Evolutionary conservation across 352 stramenopile genomes (phyloP).

Genomic region (Globisporangium canariense): DNA sequence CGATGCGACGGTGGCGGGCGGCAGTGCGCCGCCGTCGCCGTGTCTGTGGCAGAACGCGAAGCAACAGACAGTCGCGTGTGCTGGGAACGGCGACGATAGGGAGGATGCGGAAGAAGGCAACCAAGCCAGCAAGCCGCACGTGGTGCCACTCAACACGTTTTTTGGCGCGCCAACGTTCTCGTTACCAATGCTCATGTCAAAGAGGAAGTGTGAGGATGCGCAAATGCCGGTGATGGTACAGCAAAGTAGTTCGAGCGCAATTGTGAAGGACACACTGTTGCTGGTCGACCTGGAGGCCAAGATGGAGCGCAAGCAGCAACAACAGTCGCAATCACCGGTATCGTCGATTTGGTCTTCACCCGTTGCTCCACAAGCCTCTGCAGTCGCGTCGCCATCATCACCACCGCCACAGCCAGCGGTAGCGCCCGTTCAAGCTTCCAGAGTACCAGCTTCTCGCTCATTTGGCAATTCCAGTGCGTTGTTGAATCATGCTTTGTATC

Average conservation of each 20-base stretch:
- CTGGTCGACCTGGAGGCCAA: background rate
- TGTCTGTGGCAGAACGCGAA: slow-evolving; percentile 23
- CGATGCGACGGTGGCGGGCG: slow-evolving; percentile 31
- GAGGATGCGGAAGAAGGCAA: background rate
- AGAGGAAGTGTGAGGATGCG: background rate
- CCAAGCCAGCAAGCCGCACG: background rate
- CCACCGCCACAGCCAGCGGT: background rate
- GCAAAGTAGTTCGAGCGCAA: background rate
- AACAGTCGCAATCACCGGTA: background rate
- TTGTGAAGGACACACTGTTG: background rate
- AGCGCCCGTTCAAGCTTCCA: background rate
- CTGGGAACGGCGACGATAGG: background rate
- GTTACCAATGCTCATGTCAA: background rate
- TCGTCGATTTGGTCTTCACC: slow-evolving; percentile 1
- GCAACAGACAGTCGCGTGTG: background rate
- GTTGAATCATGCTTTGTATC: background rate
- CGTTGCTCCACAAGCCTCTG: background rate
- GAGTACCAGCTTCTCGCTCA: background rate
- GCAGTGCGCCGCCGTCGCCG: slow-evolving; percentile 29
- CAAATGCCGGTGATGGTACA: background rate
- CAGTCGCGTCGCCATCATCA: background rate
- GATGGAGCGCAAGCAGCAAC: background rate
- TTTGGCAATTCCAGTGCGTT: slow-evolving; percentile 5
- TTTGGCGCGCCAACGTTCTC: background rate
- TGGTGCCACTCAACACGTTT: background rate